phyloP scores from a whole-genome alignment of 257 asterid species.

The Craterostigma plantagineum region DNA sequence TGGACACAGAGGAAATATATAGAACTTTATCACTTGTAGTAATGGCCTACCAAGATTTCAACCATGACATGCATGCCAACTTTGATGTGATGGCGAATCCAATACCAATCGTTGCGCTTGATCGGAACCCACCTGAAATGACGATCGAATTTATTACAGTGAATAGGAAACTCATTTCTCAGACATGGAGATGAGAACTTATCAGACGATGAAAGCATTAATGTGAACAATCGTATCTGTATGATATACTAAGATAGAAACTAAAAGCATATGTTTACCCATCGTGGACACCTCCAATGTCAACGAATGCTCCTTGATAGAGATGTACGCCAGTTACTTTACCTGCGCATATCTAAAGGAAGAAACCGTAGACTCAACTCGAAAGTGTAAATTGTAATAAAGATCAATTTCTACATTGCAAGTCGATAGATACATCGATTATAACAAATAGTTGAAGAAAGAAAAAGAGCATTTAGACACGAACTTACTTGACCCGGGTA shows the following conservation, averaged over 20 bases:
- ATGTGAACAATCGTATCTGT: too few relatives aligned
- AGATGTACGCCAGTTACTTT: slow-evolving; percentile 82
- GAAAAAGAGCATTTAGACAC: too few relatives aligned
- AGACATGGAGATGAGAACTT: too few relatives aligned
- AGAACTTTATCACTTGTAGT: neutral
- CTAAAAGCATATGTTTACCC: slow-evolving; percentile 52
- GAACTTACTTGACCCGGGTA: slow-evolving; percentile 87
- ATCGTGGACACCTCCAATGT: slow-evolving; percentile 89
- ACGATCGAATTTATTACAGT: neutral
- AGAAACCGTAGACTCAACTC: too few relatives aligned
- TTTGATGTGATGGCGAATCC: slow-evolving; percentile 97
- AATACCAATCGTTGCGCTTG: slow-evolving; percentile 95
- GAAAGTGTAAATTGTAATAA: too few relatives aligned
- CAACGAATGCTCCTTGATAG: slow-evolving; percentile 98
- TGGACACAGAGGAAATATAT: neutral
- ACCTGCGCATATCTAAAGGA: slow-evolving; percentile 67
- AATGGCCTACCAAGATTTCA: slow-evolving; percentile 65
- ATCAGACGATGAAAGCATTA: too few relatives aligned
- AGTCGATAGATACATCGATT: too few relatives aligned
- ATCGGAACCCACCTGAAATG: slow-evolving; percentile 81
- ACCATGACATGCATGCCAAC: slow-evolving; percentile 83
- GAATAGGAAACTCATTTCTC: too few relatives aligned
- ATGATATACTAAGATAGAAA: neutral
- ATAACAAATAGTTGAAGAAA: too few relatives aligned
- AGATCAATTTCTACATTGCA: too few relatives aligned